Base-by-base conservation (phyloP, 495 filamentous ascomycete genomes). In the Daldinia concentrica region DNA sequence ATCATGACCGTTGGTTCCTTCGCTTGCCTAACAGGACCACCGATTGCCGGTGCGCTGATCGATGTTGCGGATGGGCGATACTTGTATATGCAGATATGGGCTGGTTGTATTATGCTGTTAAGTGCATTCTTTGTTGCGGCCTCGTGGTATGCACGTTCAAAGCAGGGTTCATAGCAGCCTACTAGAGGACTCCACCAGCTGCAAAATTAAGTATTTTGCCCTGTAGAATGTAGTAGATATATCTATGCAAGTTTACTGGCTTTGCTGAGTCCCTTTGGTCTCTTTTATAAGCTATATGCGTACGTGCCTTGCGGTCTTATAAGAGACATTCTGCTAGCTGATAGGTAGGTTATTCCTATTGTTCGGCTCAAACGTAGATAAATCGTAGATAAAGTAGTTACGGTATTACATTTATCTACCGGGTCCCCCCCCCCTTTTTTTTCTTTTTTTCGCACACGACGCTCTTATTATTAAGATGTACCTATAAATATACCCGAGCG, bases 1-100 rank as follows among this genome's bases (percentile, higher is more conserved):
- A 84, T 89, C 24, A 87, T 92, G 60, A 86, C 82, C 14, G 84
- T 92, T 51, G 84, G 90, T 3, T 85, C 83, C 19, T 78, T 92
- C 30, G 90, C 89, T 0, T 83, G 82, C 11, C 74, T 93, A 26
- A 90, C 87, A 12, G 90, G 90, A 0, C 83, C 88, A 3, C 89
- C 91, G 0, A 85, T 93, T 60, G 90, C 87, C 0, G 91, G 90
- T 3, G 86, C 83, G 6, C 43, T 78, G 26, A 80, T 91, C 6
- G 71, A 85, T 63, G 70, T 69, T 15, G 73, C 51, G 22, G 73
- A 58, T 0, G 79, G 77, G 4, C 48, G 68, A 8, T 81, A 79
- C 56, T 64, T 86, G 48, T 86, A 86, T 71, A 87, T 89, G 12
- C 87, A 90, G 76, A 78, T 89, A 8, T 84, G 88, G 74, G 83